Percentiles rank a stretch among this genome's conserved stretches.
phyloP scores from a whole-genome alignment of 2,329 filamentous ascomycete species.

The Bipolaris bicolor region DNA sequence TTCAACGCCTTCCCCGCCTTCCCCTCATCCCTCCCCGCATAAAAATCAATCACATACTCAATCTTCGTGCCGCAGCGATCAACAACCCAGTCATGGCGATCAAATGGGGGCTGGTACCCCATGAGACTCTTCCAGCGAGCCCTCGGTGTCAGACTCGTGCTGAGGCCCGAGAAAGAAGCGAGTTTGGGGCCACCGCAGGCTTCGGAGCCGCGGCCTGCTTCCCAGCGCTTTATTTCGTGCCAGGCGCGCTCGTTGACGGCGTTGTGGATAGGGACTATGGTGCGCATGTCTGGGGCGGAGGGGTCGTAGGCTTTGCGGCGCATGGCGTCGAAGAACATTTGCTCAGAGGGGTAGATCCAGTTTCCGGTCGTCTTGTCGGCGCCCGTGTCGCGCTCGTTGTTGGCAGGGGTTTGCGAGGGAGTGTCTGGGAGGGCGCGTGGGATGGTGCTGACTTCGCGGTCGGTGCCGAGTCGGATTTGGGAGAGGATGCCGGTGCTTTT shows the following conservation, averaged over 20 bases:
- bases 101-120: slow-evolving; percentile 91
- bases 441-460: slow-evolving; percentile 56
- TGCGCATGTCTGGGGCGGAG: slow-evolving; percentile 77
- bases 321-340: slow-evolving; percentile 98
- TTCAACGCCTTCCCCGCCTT: slow-evolving; percentile 58
- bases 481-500: slow-evolving; percentile 29
- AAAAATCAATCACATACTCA: slow-evolving; percentile 98
- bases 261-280: slow-evolving; percentile 96
- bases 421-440: slow-evolving; percentile 40
- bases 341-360: slow-evolving; percentile 96
- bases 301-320: slow-evolving; percentile 83
- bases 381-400: slow-evolving; percentile 74
- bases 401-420: slow-evolving; percentile 61
- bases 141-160: slow-evolving; percentile 72
- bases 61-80: slow-evolving; percentile 85
- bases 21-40: slow-evolving; percentile 69
- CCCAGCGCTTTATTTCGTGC: slow-evolving; percentile 90
- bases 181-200: slow-evolving; percentile 79
- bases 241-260: slow-evolving; percentile 97
- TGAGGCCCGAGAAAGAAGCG: slow-evolving; percentile 78
- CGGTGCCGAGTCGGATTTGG: slow-evolving; percentile 43
- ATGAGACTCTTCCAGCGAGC: slow-evolving; percentile 82
- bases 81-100: slow-evolving; percentile 96
- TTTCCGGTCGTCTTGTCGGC: slow-evolving; percentile 74
- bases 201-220: slow-evolving; percentile 67